Evolutionary conservation across 257 asterid species (phyloP), one percentile per base, ranked within the genome.

Genomic region (Coffea eugenioides): DNA sequence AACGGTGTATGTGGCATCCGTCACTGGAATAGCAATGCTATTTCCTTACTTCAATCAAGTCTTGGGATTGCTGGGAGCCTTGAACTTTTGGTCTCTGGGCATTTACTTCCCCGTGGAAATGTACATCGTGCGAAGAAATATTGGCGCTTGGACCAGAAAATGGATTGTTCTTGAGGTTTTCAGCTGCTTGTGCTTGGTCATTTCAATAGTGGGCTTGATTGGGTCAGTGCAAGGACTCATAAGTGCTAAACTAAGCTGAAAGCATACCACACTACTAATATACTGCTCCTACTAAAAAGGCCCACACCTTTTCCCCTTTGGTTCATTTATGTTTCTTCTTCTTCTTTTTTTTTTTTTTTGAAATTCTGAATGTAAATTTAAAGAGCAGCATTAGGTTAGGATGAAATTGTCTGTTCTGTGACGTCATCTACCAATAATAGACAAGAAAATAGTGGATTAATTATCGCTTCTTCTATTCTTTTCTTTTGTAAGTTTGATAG

Each of bases 31-130:
- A 31, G 87, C 93, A 15, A 31, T 91, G 57, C 54, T 87, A 3
- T 90, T 90, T 77, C 97, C 96, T 43, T 92, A 85, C 85, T 92
- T 90, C 88, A 92, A 92, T 61, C 85, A 88, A 79, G 96, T 91
- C 3, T 71, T 92, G 46, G 97, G 94, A 77, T 78, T 92, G 62
- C 69, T 90, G 0, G 96, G 97, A 67, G 96, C 94, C 16, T 71
- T 91, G 76, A 88, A 80, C 48, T 90, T 91, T 78, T 92, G 94
- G 96, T 92, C 97, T 1, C 46, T 91, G 87, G 88, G 87, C 13
- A 84, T 92, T 43, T 91, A 90, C 79, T 92, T 92, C 78, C 97
- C 97, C 0, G 88, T 90, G 3, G 90, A 91, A 78, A 91, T 92
- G 94, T 92, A 85, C 79, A 79, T 91, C n/a, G 89, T 76, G 67